phyloP scores from a whole-genome alignment of 257 asterid genomes.

The Gynochthodes officinalis region DNA sequence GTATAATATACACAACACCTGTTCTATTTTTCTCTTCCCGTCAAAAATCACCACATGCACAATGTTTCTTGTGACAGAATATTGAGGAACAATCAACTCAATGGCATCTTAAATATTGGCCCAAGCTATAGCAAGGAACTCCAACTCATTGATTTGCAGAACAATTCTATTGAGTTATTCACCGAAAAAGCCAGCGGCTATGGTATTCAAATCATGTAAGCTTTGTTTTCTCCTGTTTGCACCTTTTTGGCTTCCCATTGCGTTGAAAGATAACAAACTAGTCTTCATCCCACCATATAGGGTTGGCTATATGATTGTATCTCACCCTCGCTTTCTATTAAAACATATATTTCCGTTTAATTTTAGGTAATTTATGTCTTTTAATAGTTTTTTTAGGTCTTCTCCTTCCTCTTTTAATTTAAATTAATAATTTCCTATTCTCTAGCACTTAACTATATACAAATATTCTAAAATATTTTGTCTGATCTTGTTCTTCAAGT shows the following conservation, averaged over 20 bases:
- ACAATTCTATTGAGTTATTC: constrained; percentile 4
- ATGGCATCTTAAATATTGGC: constrained; percentile 48
- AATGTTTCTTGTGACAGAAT: constrained; percentile 32
- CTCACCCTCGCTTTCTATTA: no score
- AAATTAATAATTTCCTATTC: no score
- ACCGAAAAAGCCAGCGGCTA: constrained; percentile 29
- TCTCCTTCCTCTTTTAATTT: no score
- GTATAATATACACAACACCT: no score
- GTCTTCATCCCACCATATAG: no score
- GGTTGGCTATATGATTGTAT: no score
- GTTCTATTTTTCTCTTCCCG: background rate
- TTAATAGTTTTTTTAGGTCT: no score
- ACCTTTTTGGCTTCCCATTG: background rate
- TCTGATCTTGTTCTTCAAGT: background rate
- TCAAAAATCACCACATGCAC: background rate
- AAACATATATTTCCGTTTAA: no score
- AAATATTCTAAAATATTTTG: no score
- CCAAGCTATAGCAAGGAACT: constrained; percentile 36
- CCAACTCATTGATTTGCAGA: constrained; percentile 42
- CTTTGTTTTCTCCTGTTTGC: constrained; percentile 1
- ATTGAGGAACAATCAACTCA: constrained; percentile 52
- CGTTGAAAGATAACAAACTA: background rate
- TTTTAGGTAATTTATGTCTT: no score
- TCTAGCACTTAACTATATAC: no score
- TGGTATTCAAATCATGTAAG: constrained; percentile 47